Base-by-base conservation (phyloP, 495 filamentous ascomycete genomes). In the Aspergillus diversus region DNA sequence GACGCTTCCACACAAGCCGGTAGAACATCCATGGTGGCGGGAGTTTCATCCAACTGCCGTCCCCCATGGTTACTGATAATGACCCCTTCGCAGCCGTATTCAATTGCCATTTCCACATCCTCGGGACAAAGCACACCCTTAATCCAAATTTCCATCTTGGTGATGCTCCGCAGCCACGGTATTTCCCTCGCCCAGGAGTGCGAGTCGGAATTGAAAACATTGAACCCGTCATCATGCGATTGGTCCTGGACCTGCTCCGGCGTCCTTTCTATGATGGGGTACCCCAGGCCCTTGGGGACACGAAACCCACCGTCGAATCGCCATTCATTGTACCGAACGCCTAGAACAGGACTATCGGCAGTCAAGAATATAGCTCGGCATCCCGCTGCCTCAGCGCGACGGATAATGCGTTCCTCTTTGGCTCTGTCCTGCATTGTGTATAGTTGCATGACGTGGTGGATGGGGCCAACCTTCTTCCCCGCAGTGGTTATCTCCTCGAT, bases 341-440 rank as follows among this genome's bases (percentile, higher is more conserved):
- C 93, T 0, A 93, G 87, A 3, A 92, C 86, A 2, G 92, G 90
- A 4, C 91, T 92, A 72, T 97, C 93, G 12, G 96, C 87, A 5
- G 93, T 97, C 21, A 96, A 79, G 57, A 88, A 86, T 49, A 96
- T 82, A 5, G 80, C 87, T 52, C 83, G 83, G 32, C 90, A 77
- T 1, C 75, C 71, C 57, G 87, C 84, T 11, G 63, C 67, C 39
- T 73, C 71, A 3, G 74, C 71, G 31, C 73, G 76, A 27, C 60
- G 66, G 11, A 85, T 80, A 12, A 81, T 75, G 4, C 47, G 47
- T 5, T 50, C 47, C 11, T 50, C 47, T 6, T 50, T 50, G 16
- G 16, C 47, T 27, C 47, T n/a, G 21, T 50, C 47, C 27, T 27
- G 15, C 47, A 50, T 50, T 2, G 47, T 50, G 47, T 50, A 1